Evolutionary conservation across 345 rosid species (phyloP).

Genomic region (Eucalyptus polybractea): DNA sequence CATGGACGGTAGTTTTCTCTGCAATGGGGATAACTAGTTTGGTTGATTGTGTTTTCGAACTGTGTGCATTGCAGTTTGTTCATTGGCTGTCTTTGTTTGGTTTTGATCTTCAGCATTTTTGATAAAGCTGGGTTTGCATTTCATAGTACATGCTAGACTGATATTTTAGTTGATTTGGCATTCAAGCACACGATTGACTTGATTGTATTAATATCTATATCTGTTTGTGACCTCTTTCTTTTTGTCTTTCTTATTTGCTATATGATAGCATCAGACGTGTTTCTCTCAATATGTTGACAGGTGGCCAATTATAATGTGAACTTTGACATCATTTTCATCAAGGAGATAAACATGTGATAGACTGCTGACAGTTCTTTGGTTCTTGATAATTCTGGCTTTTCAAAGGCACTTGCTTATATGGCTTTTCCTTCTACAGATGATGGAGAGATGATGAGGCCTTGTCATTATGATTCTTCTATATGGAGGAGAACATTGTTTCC

Average conservation of each 20-base stretch:
- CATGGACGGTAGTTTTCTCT: neutral
- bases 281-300: neutral
- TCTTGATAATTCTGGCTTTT: neutral
- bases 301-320: neutral
- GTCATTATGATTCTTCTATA: slow-evolving; percentile 2
- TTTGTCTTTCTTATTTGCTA: neutral
- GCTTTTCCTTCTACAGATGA: slow-evolving; percentile 5
- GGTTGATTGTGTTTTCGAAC: neutral
- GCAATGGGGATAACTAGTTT: neutral
- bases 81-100: neutral
- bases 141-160: neutral
- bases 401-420: neutral
- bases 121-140: neutral
- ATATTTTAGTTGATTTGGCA: neutral
- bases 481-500: slow-evolving; percentile 3
- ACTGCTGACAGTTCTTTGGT: neutral
- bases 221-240: neutral
- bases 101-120: neutral
- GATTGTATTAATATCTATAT: neutral
- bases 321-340: neutral
- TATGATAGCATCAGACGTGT: neutral
- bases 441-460: slow-evolving; percentile 27
- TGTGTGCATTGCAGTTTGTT: neutral
- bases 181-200: neutral
- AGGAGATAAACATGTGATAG: neutral